Conservation (phyloP, 257 asterid genomes). For the Primulina eburnea region DNA sequence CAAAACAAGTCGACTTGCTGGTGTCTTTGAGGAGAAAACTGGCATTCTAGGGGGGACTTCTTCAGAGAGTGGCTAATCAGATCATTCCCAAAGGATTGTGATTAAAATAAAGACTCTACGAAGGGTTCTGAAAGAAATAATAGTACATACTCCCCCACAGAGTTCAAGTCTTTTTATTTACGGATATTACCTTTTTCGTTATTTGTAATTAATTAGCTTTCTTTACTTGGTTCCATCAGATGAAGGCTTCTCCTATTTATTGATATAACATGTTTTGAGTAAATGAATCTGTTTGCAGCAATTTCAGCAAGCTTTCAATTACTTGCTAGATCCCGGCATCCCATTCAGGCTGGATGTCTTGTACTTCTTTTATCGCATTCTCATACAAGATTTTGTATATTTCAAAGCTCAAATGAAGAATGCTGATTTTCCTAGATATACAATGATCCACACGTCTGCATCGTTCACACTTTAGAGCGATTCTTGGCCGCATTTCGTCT, state of each 20-base stretch:
- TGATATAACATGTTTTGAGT: not conserved
- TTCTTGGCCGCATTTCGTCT: constrained; percentile 68
- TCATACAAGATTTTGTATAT: not conserved
- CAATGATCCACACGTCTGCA: not conserved
- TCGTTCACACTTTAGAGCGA: constrained; percentile 44
- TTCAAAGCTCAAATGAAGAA: not conserved
- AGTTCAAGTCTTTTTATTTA: constrained; percentile 19
- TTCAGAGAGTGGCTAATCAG: constrained; percentile 23
- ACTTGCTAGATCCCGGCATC: no score
- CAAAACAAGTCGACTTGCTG: constrained; percentile 17
- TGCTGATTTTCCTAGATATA: no score
- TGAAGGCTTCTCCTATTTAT: not conserved
- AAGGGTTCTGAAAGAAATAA: constrained; percentile 18
- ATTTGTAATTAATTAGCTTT: constrained; percentile 6
- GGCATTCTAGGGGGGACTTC: constrained; percentile 12
- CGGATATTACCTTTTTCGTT: not conserved
- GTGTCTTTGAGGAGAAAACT: not conserved
- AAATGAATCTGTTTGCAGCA: constrained; percentile 6
- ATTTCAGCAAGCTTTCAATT: not conserved
- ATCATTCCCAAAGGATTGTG: constrained; percentile 25
- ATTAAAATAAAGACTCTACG: constrained; percentile 12
- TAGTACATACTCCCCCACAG: not conserved
- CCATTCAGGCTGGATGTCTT: not conserved
- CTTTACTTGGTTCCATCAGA: not conserved
- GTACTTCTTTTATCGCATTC: not conserved